Base-by-base conservation (phyloP, 225 moss, liverwort and hornwort species). In the Antitrichia curtipendula region DNA sequence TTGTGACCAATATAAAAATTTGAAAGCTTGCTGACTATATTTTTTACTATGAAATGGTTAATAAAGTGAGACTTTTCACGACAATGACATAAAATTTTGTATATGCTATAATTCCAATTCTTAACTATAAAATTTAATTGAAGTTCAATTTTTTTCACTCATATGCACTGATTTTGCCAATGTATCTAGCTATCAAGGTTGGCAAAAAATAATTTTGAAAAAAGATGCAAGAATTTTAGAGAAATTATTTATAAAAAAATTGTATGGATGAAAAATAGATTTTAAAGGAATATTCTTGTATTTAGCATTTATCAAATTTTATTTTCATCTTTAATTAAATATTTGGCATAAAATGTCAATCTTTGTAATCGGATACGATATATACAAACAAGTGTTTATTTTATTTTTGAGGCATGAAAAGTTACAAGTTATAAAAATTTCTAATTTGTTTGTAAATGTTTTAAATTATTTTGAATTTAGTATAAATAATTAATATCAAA, bases 241-340 rank as follows among this genome's bases (percentile, higher is more conserved):
- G 10, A 65, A n/a, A 20, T 19, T 10, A 6, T 34, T 34, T 34
- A 8, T 17, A 34, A 34, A 64, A 64, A 17, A 1, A 18, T 32
- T 31, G 10, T 19, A 64, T 3, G 1, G 3, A 11, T 7, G 2
- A 20, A 36, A 36, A 36, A 11, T 1, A 2, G 6, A 20, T n/a
- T 9, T 65, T 36, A 6, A 36, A n/a, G 10, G 3, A 20, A 19
- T 36, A 65, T 20, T 65, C 3, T 65, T 20, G 3, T 20, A 18
- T 36, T 64, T 11, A 36, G 3, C 6, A 20, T 36, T 11, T 65
- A 36, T 20, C 27, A 31, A 62, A 31, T 31, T 16, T 31, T 1
- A 16, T 31, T 62, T 62, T 8, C 4, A 31, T 16, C 16, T 31
- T 62, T 16, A 62, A 62, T 8, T 16, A 8, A 31, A 62, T 16